phyloP scores from a whole-genome alignment of 768 basidiomycete species.

The Mycena chlorophos region DNA sequence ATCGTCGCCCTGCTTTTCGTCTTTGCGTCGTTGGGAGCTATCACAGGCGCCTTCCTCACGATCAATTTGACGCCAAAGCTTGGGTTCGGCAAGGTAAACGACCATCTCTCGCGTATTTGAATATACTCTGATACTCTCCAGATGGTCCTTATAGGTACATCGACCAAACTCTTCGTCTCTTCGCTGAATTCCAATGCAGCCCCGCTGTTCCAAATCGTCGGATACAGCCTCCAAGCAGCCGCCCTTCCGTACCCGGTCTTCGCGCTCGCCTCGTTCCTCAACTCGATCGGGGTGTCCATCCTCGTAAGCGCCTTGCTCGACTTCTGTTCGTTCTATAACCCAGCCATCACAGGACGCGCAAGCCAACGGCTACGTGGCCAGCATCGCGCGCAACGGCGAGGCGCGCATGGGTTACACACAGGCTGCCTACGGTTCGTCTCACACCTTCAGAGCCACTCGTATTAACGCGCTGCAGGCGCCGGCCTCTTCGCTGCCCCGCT shows the following conservation, averaged over 20 bases:
- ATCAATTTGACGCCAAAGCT: constrained; percentile 46
- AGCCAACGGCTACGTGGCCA: constrained; percentile 54
- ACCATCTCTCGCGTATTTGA: neutral
- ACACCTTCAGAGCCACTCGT: too few species aligned
- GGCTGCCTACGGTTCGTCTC: constrained; percentile 33
- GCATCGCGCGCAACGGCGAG: constrained; percentile 41
- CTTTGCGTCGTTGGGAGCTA: constrained; percentile 39
- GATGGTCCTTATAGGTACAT: constrained; percentile 21
- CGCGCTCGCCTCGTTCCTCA: constrained; percentile 43
- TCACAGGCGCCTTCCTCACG: constrained; percentile 48
- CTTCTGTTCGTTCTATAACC: neutral
- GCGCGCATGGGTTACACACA: constrained; percentile 55
- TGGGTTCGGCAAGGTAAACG: constrained; percentile 48
- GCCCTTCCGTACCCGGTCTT: constrained; percentile 56
- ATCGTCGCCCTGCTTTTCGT: constrained; percentile 55
- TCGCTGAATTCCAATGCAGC: constrained; percentile 38
- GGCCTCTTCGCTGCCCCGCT: constrained; percentile 61
- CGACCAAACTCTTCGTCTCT: neutral
- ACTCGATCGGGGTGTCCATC: constrained; percentile 52
- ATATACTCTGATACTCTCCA: neutral
- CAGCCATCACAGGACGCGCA: constrained; percentile 45
- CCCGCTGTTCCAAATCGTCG: constrained; percentile 42
- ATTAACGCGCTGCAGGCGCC: constrained; percentile 21
- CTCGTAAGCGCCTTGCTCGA: constrained; percentile 39
- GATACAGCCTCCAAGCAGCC: constrained; percentile 47